phyloP scores from a whole-genome alignment of 352 stramenopile genomes.

The Plasmopara halstedii region DNA sequence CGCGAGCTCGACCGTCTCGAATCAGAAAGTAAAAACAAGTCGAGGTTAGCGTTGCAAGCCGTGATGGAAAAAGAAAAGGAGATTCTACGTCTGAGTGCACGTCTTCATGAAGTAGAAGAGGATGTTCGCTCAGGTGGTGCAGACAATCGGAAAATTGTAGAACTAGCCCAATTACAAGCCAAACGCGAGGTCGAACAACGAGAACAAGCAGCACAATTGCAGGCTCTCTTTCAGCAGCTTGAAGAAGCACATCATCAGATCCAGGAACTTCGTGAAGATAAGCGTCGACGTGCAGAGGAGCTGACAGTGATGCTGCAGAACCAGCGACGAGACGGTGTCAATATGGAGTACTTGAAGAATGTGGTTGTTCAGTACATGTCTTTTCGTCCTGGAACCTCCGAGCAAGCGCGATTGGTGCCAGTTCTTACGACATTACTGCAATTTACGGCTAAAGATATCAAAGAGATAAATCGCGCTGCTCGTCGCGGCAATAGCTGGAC shows the following conservation, averaged over 20 bases:
- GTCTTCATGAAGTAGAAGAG: slow-evolving; percentile 68
- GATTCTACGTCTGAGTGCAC: slow-evolving; percentile 43
- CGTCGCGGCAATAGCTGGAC: slow-evolving; percentile 64
- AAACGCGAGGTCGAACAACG: slow-evolving; percentile 66
- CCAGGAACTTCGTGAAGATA: slow-evolving; percentile 49
- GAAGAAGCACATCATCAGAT: slow-evolving; percentile 39
- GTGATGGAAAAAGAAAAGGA: slow-evolving; percentile 77
- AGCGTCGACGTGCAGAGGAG: slow-evolving; percentile 53
- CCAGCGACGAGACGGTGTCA: slow-evolving; percentile 77
- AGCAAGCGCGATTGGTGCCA: slow-evolving; percentile 67
- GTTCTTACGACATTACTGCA: slow-evolving; percentile 83
- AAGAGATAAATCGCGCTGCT: slow-evolving; percentile 63
- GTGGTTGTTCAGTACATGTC: slow-evolving; percentile 88
- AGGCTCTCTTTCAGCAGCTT: slow-evolving; percentile 39
- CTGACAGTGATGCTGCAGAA: slow-evolving; percentile 70
- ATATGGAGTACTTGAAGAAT: slow-evolving; percentile 90
- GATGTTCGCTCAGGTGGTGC: slow-evolving; percentile 77
- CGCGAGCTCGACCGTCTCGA: slow-evolving; percentile 61
- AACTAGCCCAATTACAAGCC: slow-evolving; percentile 79
- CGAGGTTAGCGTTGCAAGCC: slow-evolving; percentile 71
- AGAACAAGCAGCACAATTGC: slow-evolving; percentile 43
- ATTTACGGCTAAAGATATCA: slow-evolving; percentile 67
- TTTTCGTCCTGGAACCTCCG: slow-evolving; percentile 71
- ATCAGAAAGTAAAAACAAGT: slow-evolving; percentile 78
- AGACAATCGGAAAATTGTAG: slow-evolving; percentile 83